Conservation (phyloP, 2,329 filamentous ascomycete species). For the Colletotrichum salicis region DNA sequence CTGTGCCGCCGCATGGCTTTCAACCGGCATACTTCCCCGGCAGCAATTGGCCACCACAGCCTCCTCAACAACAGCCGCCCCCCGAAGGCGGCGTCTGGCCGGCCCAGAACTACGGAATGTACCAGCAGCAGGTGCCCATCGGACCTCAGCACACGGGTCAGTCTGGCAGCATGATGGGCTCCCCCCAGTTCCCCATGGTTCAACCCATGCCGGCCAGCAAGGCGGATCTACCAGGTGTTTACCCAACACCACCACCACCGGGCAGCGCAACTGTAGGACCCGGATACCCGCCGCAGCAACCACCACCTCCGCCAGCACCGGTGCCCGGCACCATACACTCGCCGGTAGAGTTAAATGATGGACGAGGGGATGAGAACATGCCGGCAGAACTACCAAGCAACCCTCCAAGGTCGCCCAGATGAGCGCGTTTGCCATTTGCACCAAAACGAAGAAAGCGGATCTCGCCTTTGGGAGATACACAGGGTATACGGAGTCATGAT, state of each 20-base stretch:
- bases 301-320: not conserved
- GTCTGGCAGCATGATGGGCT: slow-evolving; percentile 21
- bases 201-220: slow-evolving; percentile 30
- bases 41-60: slow-evolving; percentile 30
- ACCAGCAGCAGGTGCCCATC: slow-evolving; percentile 38
- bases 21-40: slow-evolving; percentile 32
- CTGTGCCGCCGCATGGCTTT: slow-evolving; percentile 28
- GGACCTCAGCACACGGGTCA: slow-evolving; percentile 36
- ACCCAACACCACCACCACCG: slow-evolving; percentile 21
- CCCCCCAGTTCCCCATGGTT: slow-evolving; percentile 37
- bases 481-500: slow-evolving; percentile 13
- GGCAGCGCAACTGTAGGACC: slow-evolving; percentile 11
- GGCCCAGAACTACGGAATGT: slow-evolving; percentile 36
- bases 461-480: not conserved
- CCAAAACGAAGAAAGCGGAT: not conserved
- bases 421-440: not conserved
- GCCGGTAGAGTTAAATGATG: slow-evolving; percentile 33
- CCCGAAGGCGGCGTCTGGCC: slow-evolving; percentile 35
- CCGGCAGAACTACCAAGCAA: slow-evolving; percentile 34
- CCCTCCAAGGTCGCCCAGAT: slow-evolving; percentile 30
- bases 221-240: slow-evolving; percentile 25
- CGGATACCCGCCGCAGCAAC: slow-evolving; percentile 8
- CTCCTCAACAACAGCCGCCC: slow-evolving; percentile 14
- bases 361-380: slow-evolving; percentile 25
- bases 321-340: slow-evolving; percentile 13